These are phyloP conservation scores for Knoxdaviesia proteae DNA, from an alignment of 2,329 filamentous ascomycete species.

Conservation along the genomic window DNA sequence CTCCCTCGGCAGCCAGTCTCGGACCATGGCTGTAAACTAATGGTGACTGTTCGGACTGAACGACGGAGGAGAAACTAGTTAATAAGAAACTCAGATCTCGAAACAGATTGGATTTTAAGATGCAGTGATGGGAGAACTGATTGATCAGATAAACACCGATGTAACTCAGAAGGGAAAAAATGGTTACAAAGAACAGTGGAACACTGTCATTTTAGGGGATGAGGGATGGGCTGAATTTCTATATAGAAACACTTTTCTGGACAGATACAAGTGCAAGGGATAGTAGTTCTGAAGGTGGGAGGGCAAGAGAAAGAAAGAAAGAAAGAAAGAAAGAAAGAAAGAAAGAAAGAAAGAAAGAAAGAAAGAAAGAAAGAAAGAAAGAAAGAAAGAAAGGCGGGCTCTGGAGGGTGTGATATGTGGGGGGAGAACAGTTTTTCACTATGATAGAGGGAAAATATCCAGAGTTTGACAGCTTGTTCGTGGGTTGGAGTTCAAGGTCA, in stretches of 20 bases:
- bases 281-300: neutral
- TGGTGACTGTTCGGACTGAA: too few species aligned
- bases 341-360: slow-evolving; percentile 4
- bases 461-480: neutral
- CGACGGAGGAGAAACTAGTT: too few species aligned
- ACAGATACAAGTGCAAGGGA: neutral
- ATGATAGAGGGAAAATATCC: neutral
- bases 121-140: too few species aligned
- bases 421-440: too few species aligned
- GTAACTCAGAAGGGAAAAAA: too few species aligned
- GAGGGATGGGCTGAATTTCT: neutral
- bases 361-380: slow-evolving; percentile 4
- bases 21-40: too few species aligned
- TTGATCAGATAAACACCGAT: too few species aligned
- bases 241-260: neutral
- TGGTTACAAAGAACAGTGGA: neutral
- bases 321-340: slow-evolving; percentile 1
- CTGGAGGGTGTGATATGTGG: too few species aligned
- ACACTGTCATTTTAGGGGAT: neutral
- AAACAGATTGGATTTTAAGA: too few species aligned
- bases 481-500: neutral
- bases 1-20: too few species aligned
- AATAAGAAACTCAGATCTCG: too few species aligned
- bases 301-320: neutral
- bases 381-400: neutral